Percentiles rank a stretch among this genome's conserved stretches.
Conservation (phyloP, 768 basidiomycete genomes). For the Rhodotorula paludigena region DNA sequence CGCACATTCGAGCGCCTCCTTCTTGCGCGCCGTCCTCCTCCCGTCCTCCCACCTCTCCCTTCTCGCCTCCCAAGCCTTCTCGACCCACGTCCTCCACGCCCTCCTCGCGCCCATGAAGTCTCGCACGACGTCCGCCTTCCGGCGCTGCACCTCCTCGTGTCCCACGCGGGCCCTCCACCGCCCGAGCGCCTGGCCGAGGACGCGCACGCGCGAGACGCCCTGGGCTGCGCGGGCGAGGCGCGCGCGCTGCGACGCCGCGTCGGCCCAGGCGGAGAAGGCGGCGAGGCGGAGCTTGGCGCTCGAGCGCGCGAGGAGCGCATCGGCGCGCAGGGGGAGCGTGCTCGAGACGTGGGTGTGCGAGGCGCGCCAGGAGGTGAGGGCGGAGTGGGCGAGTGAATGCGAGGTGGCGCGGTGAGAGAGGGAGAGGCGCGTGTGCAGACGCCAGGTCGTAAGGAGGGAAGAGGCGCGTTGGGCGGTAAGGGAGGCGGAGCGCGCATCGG, state of each 20-base stretch:
- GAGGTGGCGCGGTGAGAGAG: background rate
- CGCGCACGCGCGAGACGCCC: background rate
- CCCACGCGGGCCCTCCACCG: background rate
- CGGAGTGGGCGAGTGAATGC: background rate
- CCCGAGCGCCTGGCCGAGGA: background rate
- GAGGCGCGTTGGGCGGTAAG: background rate
- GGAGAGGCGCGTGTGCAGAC: background rate
- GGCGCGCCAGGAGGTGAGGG: conserved; percentile 4
- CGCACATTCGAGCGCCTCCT: conserved; percentile 22
- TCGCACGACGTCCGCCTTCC: conserved; percentile 17
- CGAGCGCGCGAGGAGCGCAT: background rate
- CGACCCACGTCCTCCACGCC: conserved; percentile 14
- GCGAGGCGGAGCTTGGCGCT: background rate
- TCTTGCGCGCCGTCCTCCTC: background rate
- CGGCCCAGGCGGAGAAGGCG: conserved; percentile 1
- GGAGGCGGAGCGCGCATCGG: background rate
- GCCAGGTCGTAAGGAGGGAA: background rate
- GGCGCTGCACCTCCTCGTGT: background rate
- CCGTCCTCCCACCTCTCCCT: conserved; percentile 10
- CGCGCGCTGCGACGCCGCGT: background rate
- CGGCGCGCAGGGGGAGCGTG: conserved; percentile 5
- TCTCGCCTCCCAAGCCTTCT: background rate
- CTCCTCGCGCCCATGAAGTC: conserved; percentile 14
- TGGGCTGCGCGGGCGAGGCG: background rate
- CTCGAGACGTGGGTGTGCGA: conserved; percentile 5